Evolutionary conservation across 2,329 filamentous ascomycete genomes (phyloP).

Genomic region (Fusarium sp.): DNA sequence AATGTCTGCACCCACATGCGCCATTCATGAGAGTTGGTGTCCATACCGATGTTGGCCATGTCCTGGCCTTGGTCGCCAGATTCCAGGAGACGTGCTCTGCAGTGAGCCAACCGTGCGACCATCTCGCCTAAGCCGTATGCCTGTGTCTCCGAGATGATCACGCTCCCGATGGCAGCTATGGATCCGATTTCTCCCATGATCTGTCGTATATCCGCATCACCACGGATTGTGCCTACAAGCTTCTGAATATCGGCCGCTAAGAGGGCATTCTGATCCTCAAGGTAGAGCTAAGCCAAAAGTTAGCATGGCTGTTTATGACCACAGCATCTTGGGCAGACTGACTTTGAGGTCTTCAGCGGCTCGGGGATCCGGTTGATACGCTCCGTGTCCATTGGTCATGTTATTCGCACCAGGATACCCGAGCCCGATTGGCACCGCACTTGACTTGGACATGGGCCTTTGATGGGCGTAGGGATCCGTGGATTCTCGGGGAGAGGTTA

Average conservation of each 20-base stretch:
- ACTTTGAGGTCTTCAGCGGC: slow-evolving; percentile 67
- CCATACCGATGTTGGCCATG: slow-evolving; percentile 66
- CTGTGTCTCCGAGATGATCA: slow-evolving; percentile 78
- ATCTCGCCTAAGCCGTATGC: slow-evolving; percentile 67
- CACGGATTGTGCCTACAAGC: slow-evolving; percentile 81
- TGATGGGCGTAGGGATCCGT: slow-evolving; percentile 59
- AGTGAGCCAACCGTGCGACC: slow-evolving; percentile 72
- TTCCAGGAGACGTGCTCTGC: slow-evolving; percentile 76
- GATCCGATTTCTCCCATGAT: slow-evolving; percentile 80
- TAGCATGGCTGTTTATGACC: slow-evolving; percentile 8
- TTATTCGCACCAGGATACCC: slow-evolving; percentile 54
- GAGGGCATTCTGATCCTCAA: slow-evolving; percentile 86
- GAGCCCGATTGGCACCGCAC: slow-evolving; percentile 57
- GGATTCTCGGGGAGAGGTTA: slow-evolving; percentile 78
- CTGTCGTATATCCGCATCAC: slow-evolving; percentile 73
- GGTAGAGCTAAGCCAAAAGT: slow-evolving; percentile 72
- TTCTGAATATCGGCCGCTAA: slow-evolving; percentile 86
- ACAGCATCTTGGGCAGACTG: slow-evolving; percentile 12
- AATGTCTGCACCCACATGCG: slow-evolving; percentile 78
- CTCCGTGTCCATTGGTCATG: slow-evolving; percentile 58
- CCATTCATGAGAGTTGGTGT: slow-evolving; percentile 69
- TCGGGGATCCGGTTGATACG: slow-evolving; percentile 57
- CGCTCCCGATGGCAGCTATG: slow-evolving; percentile 80
- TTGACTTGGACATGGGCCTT: slow-evolving; percentile 46
- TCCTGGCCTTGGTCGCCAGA: slow-evolving; percentile 74